A percentile compares a stretch with the other conserved stretches of the same genome.
phyloP scores from a whole-genome alignment of 1,284 basidiomycete species.

The Ceratobasidium sp. region DNA sequence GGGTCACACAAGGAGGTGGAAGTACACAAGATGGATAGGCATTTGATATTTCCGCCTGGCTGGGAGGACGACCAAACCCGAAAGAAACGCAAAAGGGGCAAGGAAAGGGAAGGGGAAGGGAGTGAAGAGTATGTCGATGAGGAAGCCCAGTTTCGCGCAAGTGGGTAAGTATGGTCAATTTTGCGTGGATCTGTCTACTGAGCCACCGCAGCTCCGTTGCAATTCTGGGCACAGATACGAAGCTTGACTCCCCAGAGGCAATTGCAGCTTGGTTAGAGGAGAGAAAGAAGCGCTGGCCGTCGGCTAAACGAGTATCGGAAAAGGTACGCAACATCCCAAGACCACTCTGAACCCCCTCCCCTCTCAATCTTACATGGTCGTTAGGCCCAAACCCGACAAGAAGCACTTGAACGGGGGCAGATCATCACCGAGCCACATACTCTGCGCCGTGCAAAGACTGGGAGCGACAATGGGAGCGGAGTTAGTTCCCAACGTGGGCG shows the following conservation, averaged over 20 bases:
- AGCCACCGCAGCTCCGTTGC: constrained; percentile 72
- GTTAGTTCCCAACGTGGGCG: constrained; percentile 51
- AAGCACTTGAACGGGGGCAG: constrained; percentile 84
- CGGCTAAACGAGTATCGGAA: constrained; percentile 73
- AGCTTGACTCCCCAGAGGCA: constrained; percentile 83
- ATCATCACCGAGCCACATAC: constrained; percentile 66
- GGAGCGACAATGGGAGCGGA: constrained; percentile 44
- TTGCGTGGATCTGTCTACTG: constrained; percentile 45
- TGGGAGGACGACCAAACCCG: constrained; percentile 68
- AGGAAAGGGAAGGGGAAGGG: constrained; percentile 77
- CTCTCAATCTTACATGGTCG: constrained; percentile 20
- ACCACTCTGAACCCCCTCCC: neutral
- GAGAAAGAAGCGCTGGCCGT: constrained; percentile 87
- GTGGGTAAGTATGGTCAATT: constrained; percentile 7
- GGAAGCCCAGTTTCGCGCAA: constrained; percentile 31
- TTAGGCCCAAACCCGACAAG: constrained; percentile 72
- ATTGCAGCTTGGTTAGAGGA: constrained; percentile 89
- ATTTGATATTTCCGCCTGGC: constrained; percentile 83
- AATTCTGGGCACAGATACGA: constrained; percentile 84
- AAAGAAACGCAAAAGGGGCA: constrained; percentile 76
- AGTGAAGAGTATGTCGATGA: constrained; percentile 49
- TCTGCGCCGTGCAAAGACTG: constrained; percentile 56
- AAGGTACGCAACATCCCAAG: constrained; percentile 61
- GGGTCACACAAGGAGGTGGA: constrained; percentile 82
- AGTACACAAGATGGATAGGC: constrained; percentile 90